Conservation (phyloP, 192 early-diverging fungal species). For the Linnemannia schmuckeri region DNA sequence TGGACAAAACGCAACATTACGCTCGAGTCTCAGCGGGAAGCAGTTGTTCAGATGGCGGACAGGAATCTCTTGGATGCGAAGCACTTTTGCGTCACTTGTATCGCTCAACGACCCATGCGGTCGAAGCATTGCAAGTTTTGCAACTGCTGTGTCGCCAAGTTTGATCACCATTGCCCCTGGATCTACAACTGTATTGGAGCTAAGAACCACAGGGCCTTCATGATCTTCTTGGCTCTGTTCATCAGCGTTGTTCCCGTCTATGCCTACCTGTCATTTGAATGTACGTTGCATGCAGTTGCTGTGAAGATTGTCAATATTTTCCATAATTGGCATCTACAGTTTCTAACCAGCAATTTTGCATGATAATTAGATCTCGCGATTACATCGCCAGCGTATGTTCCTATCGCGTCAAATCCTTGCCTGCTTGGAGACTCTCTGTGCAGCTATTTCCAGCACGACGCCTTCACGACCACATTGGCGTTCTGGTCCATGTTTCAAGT, state of each 20-base stretch:
- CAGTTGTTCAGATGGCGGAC: conserved; percentile 76
- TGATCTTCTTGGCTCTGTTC: conserved; percentile 83
- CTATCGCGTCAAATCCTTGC: conserved; percentile 68
- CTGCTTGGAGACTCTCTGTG: conserved; percentile 73
- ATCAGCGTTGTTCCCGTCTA: conserved; percentile 71
- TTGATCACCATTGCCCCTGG: conserved; percentile 99
- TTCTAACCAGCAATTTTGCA: background rate
- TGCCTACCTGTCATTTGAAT: conserved; percentile 70
- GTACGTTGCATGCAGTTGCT: conserved; percentile 59
- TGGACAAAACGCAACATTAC: conserved; percentile 71
- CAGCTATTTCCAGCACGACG: conserved; percentile 80
- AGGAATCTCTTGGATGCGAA: conserved; percentile 77
- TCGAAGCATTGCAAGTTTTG: conserved; percentile 97
- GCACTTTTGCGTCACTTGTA: conserved; percentile 90
- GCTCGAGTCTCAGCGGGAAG: conserved; percentile 59
- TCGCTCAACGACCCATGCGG: conserved; percentile 85
- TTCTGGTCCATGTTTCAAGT: conserved; percentile 85
- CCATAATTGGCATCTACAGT: background rate
- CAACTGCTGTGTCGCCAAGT: conserved; percentile 92
- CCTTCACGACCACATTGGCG: conserved; percentile 75
- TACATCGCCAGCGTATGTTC: conserved; percentile 64
- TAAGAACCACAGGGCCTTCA: conserved; percentile 89
- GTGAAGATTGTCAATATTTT: background rate
- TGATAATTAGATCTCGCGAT: conserved; percentile 56
- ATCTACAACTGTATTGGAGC: conserved; percentile 95